These are phyloP conservation scores for Nigrograna mackinnonii DNA, from an alignment of 2,329 filamentous ascomycete genomes.

Conservation along the genomic window DNA sequence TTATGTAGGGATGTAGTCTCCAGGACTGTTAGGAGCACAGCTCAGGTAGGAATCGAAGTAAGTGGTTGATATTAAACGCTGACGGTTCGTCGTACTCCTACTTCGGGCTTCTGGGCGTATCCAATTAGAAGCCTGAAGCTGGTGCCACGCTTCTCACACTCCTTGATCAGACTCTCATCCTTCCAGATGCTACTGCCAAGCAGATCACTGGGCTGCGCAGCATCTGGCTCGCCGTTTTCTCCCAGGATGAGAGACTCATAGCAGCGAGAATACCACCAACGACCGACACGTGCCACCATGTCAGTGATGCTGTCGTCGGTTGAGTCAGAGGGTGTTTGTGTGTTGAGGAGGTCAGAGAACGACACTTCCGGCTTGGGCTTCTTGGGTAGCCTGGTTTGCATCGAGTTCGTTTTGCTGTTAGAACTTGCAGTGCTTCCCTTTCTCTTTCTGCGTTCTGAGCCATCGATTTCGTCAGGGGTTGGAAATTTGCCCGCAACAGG, in stretches of 20 bases:
- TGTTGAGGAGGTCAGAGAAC: slow-evolving; percentile 40
- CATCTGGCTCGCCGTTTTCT: slow-evolving; percentile 33
- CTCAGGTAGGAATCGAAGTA: slow-evolving; percentile 14
- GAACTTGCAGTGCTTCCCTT: slow-evolving; percentile 34
- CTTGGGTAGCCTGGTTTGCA: slow-evolving; percentile 10
- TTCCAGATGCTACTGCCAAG: slow-evolving; percentile 74
- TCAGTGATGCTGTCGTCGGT: slow-evolving; percentile 85
- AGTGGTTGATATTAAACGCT: slow-evolving; percentile 45
- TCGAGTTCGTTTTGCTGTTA: slow-evolving; percentile 16
- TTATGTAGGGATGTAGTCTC: slow-evolving; percentile 20
- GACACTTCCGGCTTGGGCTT: slow-evolving; percentile 35
- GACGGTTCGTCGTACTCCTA: slow-evolving; percentile 51
- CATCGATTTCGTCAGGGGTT: slow-evolving; percentile 24
- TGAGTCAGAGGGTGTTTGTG: slow-evolving; percentile 34
- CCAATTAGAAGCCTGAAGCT: slow-evolving; percentile 91
- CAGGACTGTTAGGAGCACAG: slow-evolving; percentile 34
- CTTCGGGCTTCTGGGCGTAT: slow-evolving; percentile 77
- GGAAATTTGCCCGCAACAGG: slow-evolving; percentile 64
- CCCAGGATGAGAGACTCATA: slow-evolving; percentile 71
- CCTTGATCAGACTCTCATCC: slow-evolving; percentile 72
- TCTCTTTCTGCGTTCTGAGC: slow-evolving; percentile 18
- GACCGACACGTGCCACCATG: slow-evolving; percentile 87
- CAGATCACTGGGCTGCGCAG: slow-evolving; percentile 34
- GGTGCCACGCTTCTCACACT: slow-evolving; percentile 85
- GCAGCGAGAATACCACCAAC: slow-evolving; percentile 96